These are phyloP conservation scores for Populus pruinosa DNA, from an alignment of 345 rosid species.

Conservation along the genomic window DNA sequence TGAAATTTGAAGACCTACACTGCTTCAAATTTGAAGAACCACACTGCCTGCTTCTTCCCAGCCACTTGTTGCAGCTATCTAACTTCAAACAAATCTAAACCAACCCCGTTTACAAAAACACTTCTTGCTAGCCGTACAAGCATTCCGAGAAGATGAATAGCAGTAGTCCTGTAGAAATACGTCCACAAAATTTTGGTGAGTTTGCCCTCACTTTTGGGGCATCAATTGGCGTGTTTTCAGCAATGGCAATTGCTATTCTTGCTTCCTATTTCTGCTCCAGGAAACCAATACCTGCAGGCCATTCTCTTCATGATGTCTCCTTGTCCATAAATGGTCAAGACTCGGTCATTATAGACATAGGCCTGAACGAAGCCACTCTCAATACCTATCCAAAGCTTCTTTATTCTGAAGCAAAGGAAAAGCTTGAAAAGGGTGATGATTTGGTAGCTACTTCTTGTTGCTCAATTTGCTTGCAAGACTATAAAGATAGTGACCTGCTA, in stretches of 20 bases:
- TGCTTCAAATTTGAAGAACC: not conserved
- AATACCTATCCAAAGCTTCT: slow-evolving; percentile 32
- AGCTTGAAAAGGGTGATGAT: not conserved
- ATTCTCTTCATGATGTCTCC: not conserved
- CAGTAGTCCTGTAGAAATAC: not conserved
- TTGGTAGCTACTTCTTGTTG: slow-evolving; percentile 18
- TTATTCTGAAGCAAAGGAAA: slow-evolving; percentile 22
- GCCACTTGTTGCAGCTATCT: not conserved
- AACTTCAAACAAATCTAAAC: not conserved
- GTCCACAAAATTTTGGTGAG: not conserved
- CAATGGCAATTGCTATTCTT: not conserved
- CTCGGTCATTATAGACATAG: slow-evolving; percentile 18
- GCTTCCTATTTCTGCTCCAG: not conserved
- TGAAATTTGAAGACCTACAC: not conserved
- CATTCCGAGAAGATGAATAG: not conserved
- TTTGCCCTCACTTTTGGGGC: not conserved
- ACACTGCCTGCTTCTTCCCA: not conserved
- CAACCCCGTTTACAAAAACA: not conserved
- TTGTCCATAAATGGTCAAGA: not conserved
- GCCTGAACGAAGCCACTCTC: slow-evolving; percentile 31
- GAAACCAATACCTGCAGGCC: not conserved
- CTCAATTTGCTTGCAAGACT: slow-evolving; percentile 38
- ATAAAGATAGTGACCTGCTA: slow-evolving; percentile 26
- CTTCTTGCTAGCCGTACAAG: not conserved
- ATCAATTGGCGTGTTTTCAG: not conserved